phyloP scores from a whole-genome alignment of 1,139 yeast species.

The Kodamaea arcana region DNA sequence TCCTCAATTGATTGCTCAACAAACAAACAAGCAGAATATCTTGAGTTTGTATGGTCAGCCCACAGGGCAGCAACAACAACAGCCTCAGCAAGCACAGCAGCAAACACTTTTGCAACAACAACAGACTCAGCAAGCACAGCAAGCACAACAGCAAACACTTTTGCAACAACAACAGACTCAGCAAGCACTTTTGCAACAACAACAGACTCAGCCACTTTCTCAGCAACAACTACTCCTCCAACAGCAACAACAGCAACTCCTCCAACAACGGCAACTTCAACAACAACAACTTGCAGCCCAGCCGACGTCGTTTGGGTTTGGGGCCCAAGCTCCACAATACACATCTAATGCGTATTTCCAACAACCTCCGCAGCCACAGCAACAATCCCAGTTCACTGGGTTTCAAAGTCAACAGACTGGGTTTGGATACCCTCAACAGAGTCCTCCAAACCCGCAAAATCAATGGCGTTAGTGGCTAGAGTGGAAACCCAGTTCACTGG shows the following conservation, averaged over 20 bases:
- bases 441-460: neutral
- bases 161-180: slow-evolving; percentile 12
- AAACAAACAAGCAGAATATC: slow-evolving; percentile 40
- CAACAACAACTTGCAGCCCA: slow-evolving; percentile 12
- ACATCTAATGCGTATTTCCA: slow-evolving; percentile 5
- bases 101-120: slow-evolving; percentile 5
- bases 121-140: slow-evolving; percentile 10
- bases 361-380: slow-evolving; percentile 7
- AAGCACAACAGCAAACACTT: slow-evolving; percentile 15
- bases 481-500: slow-evolving; percentile 16
- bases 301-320: slow-evolving; percentile 10
- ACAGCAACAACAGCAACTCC: slow-evolving; percentile 11
- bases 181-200: slow-evolving; percentile 21
- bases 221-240: slow-evolving; percentile 12
- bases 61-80: slow-evolving; percentile 6
- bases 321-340: slow-evolving; percentile 9
- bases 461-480: slow-evolving; percentile 1
- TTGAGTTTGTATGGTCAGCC: slow-evolving; percentile 41
- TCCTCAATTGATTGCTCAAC: slow-evolving; percentile 42
- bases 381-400: slow-evolving; percentile 15
- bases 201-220: slow-evolving; percentile 18
- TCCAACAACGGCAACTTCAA: slow-evolving; percentile 11
- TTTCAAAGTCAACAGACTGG: slow-evolving; percentile 6
- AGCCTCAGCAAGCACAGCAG: neutral
- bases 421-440: neutral